phyloP scores from a whole-genome alignment of 75 land plant genomes.

The Isoetes taiwanensis region DNA sequence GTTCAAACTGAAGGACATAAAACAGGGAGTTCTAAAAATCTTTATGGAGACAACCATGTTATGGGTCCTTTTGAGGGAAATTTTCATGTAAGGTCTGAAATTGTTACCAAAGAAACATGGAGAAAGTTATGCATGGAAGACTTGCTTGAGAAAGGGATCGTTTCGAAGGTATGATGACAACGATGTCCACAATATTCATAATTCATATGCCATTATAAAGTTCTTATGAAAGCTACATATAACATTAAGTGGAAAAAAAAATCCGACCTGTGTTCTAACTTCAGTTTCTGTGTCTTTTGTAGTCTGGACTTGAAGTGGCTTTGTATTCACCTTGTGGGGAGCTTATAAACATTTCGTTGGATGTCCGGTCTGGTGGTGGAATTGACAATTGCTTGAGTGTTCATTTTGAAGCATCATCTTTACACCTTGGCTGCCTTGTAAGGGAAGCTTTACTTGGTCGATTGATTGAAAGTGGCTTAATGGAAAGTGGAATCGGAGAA shows the following conservation, averaged over 20 bases:
- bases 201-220: no score
- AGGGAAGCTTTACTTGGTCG: constrained; percentile 21
- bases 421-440: constrained; percentile 15
- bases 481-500: no score
- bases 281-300: background rate
- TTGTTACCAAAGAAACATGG: constrained; percentile 5
- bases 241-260: background rate
- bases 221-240: background rate
- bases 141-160: constrained; percentile 5
- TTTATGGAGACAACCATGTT: constrained; percentile 6
- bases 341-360: constrained; percentile 11
- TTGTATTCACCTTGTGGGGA: constrained; percentile 13
- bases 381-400: background rate
- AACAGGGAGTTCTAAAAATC: background rate
- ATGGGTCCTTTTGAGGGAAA: constrained; percentile 18
- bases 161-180: constrained; percentile 18
- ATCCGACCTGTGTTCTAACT: background rate
- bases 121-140: constrained; percentile 8
- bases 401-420: constrained; percentile 17
- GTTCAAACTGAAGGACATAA: constrained; percentile 14
- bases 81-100: background rate
- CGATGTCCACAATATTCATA: no score
- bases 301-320: constrained; percentile 12
- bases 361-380: constrained; percentile 1
- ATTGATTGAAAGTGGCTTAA: no score